phyloP scores from a whole-genome alignment of 1,139 yeast species.

The Taphrina betulina region DNA sequence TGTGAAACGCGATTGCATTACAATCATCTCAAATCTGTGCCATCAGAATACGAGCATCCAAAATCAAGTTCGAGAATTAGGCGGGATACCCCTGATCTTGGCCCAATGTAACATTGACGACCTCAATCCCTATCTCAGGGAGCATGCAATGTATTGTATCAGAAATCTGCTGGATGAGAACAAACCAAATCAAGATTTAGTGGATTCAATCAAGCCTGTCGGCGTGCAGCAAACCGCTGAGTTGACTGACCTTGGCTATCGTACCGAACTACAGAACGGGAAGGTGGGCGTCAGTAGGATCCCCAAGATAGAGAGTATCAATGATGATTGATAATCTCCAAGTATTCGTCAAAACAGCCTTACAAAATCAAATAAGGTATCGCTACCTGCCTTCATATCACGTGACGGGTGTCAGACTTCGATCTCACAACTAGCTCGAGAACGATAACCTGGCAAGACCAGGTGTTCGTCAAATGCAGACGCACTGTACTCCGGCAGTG shows the following conservation, averaged over 20 bases:
- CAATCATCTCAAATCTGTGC: constrained; percentile 16
- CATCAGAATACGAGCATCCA: constrained; percentile 46
- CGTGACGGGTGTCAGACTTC: constrained; percentile 18
- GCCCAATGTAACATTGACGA: constrained; percentile 84
- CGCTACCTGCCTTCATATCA: not conserved
- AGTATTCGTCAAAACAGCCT: not conserved
- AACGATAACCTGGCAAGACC: constrained; percentile 15
- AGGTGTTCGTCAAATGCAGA: constrained; percentile 1
- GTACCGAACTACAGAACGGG: constrained; percentile 20
- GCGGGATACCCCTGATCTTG: constrained; percentile 68
- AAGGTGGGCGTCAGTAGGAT: constrained; percentile 6
- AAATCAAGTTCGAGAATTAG: constrained; percentile 62
- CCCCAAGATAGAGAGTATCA: constrained; percentile 17
- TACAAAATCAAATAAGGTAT: too few species aligned
- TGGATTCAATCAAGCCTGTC: constrained; percentile 47
- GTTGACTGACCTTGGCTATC: constrained; percentile 13
- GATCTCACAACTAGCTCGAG: constrained; percentile 21
- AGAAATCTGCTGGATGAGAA: constrained; percentile 66
- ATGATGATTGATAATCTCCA: constrained; percentile 4
- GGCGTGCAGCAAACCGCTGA: constrained; percentile 10
- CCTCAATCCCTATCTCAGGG: constrained; percentile 83
- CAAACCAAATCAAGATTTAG: constrained; percentile 67
- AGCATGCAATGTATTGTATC: constrained; percentile 75
- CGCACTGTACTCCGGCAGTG: constrained; percentile 18
- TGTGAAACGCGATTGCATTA: constrained; percentile 22